These are phyloP conservation scores for Austroboletus novae-zelandiae DNA, from an alignment of 1,284 basidiomycete species.

Conservation along the genomic window DNA sequence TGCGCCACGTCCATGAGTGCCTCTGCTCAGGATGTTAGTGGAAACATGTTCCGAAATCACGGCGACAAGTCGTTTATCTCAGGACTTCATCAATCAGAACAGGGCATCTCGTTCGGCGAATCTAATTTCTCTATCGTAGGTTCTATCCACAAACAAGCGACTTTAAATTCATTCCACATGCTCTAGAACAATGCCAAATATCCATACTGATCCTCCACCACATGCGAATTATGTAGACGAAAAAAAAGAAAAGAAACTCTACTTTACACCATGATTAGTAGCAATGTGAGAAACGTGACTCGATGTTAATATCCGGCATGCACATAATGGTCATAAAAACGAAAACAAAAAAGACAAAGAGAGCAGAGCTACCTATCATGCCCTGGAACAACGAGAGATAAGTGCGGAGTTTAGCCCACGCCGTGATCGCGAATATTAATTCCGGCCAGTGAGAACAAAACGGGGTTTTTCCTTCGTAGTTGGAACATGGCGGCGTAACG, in stretches of 20 bases:
- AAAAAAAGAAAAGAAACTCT: conserved; percentile 7
- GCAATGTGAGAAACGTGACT: conserved; percentile 3
- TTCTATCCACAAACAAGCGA: background rate
- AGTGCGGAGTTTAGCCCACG: conserved; percentile 2
- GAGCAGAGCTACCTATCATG: conserved; percentile 18
- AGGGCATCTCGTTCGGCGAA: too few relatives aligned
- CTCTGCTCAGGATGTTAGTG: background rate
- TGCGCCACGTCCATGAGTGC: conserved; percentile 1
- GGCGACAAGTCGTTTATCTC: too few relatives aligned
- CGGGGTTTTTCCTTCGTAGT: conserved; percentile 7
- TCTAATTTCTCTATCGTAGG: too few relatives aligned
- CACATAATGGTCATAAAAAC: conserved; percentile 32
- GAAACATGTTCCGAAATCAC: too few relatives aligned
- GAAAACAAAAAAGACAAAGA: conserved; percentile 25
- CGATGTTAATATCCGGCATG: conserved; percentile 17
- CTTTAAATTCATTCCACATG: background rate
- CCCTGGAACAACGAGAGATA: conserved; percentile 8
- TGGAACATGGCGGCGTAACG: conserved; percentile 3
- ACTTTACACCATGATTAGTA: conserved; percentile 20
- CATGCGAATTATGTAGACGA: conserved; percentile 6
- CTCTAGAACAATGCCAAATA: background rate
- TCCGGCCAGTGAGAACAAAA: conserved; percentile 4
- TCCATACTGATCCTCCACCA: conserved; percentile 4
- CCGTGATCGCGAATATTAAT: conserved; percentile 7
- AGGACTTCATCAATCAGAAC: too few relatives aligned